Evolutionary conservation across 2,329 filamentous ascomycete species (phyloP).

Genomic region (Fusarium scirpi): DNA sequence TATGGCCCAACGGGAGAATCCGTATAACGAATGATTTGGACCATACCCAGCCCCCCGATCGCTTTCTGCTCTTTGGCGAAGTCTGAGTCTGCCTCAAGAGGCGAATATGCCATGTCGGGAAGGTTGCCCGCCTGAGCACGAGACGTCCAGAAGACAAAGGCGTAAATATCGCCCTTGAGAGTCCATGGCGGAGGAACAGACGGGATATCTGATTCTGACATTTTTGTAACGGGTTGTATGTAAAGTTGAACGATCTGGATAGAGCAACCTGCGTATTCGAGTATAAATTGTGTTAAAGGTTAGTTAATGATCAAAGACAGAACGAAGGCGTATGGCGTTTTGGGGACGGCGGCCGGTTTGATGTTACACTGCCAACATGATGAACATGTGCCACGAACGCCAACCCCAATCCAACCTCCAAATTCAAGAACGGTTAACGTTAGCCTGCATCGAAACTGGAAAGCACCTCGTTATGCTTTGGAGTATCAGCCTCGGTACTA

Average conservation of each 20-base stretch:
- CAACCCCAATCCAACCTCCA: not conserved
- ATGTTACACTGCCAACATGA: not conserved
- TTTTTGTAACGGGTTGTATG: constrained; percentile 43
- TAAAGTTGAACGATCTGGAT: too few relatives aligned
- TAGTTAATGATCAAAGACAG: too few relatives aligned
- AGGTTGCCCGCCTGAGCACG: constrained; percentile 48
- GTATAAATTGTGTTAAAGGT: too few relatives aligned
- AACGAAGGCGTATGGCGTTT: too few relatives aligned
- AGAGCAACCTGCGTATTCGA: too few relatives aligned
- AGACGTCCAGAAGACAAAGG: constrained; percentile 57
- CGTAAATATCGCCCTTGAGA: constrained; percentile 59
- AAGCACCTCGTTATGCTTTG: not conserved
- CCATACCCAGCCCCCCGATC: constrained; percentile 60
- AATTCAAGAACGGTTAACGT: not conserved
- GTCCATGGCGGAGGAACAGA: constrained; percentile 56
- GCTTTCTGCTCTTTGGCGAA: constrained; percentile 55
- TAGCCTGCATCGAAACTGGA: not conserved
- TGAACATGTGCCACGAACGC: not conserved
- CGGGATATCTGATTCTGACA: constrained; percentile 34
- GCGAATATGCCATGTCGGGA: constrained; percentile 57
- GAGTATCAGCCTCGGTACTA: not conserved
- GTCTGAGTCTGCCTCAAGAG: constrained; percentile 58
- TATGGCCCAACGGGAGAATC: constrained; percentile 65
- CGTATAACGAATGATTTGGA: constrained; percentile 64
- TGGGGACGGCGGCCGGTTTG: too few relatives aligned